A percentile compares a stretch with the other conserved stretches of the same genome.
Evolutionary conservation across 1,284 basidiomycete genomes (phyloP).

Genomic region (Leccinum subrobustum): DNA sequence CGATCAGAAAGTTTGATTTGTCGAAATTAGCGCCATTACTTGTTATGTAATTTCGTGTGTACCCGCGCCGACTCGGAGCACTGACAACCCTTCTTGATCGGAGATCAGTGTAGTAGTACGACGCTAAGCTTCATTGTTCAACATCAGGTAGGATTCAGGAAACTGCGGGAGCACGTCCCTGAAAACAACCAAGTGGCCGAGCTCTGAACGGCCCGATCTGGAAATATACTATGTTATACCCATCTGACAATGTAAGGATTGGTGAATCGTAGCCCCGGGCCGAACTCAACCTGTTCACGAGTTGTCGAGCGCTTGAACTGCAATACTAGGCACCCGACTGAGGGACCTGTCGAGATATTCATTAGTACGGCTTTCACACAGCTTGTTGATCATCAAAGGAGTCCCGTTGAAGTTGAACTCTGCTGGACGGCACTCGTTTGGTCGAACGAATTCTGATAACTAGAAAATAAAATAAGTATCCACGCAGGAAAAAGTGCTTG

Average conservation of each 20-base stretch:
- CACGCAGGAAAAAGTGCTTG: no score
- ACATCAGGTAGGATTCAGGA: neutral
- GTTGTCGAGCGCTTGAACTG: neutral
- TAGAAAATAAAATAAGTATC: neutral
- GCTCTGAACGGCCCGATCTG: neutral
- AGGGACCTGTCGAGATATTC: neutral
- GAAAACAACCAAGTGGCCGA: neutral
- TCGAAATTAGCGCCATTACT: neutral
- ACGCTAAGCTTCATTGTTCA: slow-evolving; percentile 1
- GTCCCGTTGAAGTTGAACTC: neutral
- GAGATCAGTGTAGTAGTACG: neutral
- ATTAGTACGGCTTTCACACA: neutral
- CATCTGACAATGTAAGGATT: neutral
- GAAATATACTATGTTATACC: neutral
- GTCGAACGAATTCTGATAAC: neutral
- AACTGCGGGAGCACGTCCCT: neutral
- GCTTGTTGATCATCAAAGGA: neutral
- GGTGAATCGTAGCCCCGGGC: neutral
- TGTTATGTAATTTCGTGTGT: neutral
- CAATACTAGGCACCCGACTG: neutral
- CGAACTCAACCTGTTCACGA: neutral
- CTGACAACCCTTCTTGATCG: neutral
- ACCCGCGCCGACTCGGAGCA: no score
- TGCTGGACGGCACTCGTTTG: neutral
- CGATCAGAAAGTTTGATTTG: neutral